Evolutionary conservation across 176 grass and related monocot genomes (phyloP).

Genomic region (Elymus sibiricus): DNA sequence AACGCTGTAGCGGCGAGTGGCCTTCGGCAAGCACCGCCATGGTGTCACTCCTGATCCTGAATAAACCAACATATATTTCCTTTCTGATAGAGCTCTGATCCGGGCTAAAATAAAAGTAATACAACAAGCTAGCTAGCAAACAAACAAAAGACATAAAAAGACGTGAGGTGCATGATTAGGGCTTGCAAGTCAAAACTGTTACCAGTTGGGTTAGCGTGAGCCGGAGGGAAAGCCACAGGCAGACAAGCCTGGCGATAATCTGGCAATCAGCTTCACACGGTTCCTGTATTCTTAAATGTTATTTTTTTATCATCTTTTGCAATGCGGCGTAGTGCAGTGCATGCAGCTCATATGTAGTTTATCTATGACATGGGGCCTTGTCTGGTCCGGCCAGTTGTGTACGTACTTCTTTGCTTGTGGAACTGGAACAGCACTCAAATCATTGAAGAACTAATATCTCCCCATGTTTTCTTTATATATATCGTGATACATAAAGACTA

Average conservation of each 20-base stretch:
- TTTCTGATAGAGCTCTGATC: neutral
- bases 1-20: neutral
- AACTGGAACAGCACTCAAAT: slow-evolving; percentile 1
- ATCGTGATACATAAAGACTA: neutral
- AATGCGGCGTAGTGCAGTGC: slow-evolving; percentile 17
- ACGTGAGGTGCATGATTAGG: slow-evolving; percentile 51
- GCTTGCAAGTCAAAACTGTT: slow-evolving; percentile 21
- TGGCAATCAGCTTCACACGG: slow-evolving; percentile 25
- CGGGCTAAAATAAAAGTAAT: neutral
- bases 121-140: neutral
- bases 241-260: slow-evolving; percentile 30
- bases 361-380: neutral
- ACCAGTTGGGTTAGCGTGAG: slow-evolving; percentile 42
- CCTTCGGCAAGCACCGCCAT: slow-evolving; percentile 57
- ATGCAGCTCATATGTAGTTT: neutral
- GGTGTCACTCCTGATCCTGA: slow-evolving; percentile 25
- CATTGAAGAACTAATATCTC: slow-evolving; percentile 21
- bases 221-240: slow-evolving; percentile 10
- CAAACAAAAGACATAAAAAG: neutral
- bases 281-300: neutral
- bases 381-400: no score
- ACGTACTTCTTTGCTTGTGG: slow-evolving; percentile 21
- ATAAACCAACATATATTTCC: slow-evolving; percentile 35
- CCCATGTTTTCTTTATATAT: neutral
- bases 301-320: neutral